Base-by-base conservation (phyloP, 116 monocot species). In the Dioscorea cayenensis region DNA sequence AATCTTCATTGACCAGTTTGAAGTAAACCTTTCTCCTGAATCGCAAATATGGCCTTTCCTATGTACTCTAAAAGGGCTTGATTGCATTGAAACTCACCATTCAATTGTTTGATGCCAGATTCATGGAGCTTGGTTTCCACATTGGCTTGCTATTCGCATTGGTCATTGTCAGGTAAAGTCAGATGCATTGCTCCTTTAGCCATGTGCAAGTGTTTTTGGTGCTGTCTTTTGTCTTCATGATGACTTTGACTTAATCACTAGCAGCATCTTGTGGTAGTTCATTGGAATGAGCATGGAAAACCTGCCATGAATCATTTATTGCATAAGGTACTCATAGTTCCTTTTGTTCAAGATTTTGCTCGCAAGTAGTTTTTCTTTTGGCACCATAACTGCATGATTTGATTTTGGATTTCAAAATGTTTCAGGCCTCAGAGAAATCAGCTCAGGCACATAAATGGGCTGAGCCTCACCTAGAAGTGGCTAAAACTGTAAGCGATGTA, bases 51-150 rank as follows among this genome's bases (percentile, higher is more conserved):
- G 3, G 17, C 17, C 59, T 21, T 59, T 17, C 59, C 17, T 17
- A 19, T 59, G 17, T 59, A 19, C 59, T 19, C 2, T 32, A 2
- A 4, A 17, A 19, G 59, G 18, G n/a, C 17, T 59, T 59, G 17
- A 21, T 21, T 59, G 5, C 10, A 27, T 23, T 62, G 62, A 62
- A 62, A 27, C 25, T 23, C 22, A 23, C 6, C 25, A 18, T 62
- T 22, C 20, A 59, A 19, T 59, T 59, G 59, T 12, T 23, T 11
- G 17, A 49, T 68, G 36, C 20, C 71, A 95, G 95, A 66, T 92
- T 72, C 84, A 90, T 83, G 83, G 89, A 71, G 87, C 87, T 49
- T 95, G 95, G 95, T 72, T 95, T 21, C 95, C 95, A 65, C 89
- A 84, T 65, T 95, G 95, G 95, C 80, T 95, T 67, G 85, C 82